Conservation (phyloP, 768 basidiomycete genomes). For the Chalciporus pseudorubinellus region DNA sequence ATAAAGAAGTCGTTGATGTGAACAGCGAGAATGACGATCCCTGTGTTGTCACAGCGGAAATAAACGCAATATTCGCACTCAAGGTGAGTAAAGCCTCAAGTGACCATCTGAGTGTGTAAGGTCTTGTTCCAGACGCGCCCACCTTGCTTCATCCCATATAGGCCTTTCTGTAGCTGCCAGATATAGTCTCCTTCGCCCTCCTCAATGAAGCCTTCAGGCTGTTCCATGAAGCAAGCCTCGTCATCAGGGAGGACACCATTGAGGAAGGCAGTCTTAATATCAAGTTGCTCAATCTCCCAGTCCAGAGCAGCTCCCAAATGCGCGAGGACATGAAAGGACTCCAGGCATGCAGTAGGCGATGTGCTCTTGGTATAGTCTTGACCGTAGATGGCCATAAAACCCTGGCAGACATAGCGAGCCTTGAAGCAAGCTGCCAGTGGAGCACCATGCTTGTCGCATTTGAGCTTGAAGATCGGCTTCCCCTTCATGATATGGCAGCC, state of each 20-base stretch:
- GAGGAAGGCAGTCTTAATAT: slow-evolving; percentile 42
- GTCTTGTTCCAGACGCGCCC: slow-evolving; percentile 35
- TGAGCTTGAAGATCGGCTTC: slow-evolving; percentile 29
- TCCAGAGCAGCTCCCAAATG: slow-evolving; percentile 33
- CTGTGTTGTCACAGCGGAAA: slow-evolving; percentile 4
- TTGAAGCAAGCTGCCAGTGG: slow-evolving; percentile 34
- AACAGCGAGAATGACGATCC: slow-evolving; percentile 29
- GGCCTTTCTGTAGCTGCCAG: slow-evolving; percentile 15
- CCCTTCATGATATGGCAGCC: slow-evolving; percentile 21
- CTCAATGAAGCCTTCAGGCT: slow-evolving; percentile 29
- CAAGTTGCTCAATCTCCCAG: slow-evolving; percentile 39
- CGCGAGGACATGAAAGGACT: slow-evolving; percentile 37
- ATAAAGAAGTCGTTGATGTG: slow-evolving; percentile 37
- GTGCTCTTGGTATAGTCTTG: slow-evolving; percentile 42
- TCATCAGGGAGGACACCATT: slow-evolving; percentile 32
- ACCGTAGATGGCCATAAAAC: slow-evolving; percentile 41
- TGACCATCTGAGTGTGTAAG: slow-evolving; percentile 25
- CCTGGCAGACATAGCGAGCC: slow-evolving; percentile 40
- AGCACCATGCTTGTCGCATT: slow-evolving; percentile 14
- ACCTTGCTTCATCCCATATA: slow-evolving; percentile 35
- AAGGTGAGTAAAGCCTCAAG: slow-evolving; percentile 31
- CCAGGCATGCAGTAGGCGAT: slow-evolving; percentile 40
- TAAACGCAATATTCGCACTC: slow-evolving; percentile 36
- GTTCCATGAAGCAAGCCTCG: slow-evolving; percentile 24
- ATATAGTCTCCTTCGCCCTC: slow-evolving; percentile 6